Evolutionary conservation across 176 grass and related monocot species (phyloP).

Genomic region (Rhynchospora breviuscula): DNA sequence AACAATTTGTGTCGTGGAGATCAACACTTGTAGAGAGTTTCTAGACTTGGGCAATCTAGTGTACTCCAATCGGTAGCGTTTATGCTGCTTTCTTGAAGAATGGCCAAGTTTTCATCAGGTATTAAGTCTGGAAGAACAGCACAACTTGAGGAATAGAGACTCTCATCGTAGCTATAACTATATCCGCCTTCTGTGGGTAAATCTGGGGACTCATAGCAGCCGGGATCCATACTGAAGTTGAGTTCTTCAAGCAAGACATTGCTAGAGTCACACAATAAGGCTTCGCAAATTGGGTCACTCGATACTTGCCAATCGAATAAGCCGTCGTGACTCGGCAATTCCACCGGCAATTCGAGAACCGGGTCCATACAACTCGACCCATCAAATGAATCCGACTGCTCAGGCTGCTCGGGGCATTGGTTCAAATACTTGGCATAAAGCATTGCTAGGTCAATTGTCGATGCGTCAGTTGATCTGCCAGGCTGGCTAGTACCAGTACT

Average conservation of each 20-base stretch:
- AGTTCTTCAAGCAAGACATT: constrained; percentile 14
- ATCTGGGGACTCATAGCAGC: constrained; percentile 16
- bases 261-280: constrained; percentile 15
- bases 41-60: constrained; percentile 25
- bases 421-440: constrained; percentile 26
- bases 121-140: background rate
- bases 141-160: constrained; percentile 11
- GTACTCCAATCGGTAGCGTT: constrained; percentile 8
- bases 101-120: constrained; percentile 2
- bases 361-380: constrained; percentile 8
- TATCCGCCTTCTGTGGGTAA: constrained; percentile 17
- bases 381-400: constrained; percentile 10
- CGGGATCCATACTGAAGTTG: background rate
- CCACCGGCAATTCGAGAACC: background rate
- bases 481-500: background rate
- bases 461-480: background rate
- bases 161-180: background rate
- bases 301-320: constrained; percentile 17
- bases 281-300: background rate
- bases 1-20: background rate
- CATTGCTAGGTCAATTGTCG: constrained; percentile 15
- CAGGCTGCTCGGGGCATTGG: background rate
- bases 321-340: background rate
- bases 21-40: constrained; percentile 20
- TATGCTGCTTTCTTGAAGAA: constrained; percentile 19